These are phyloP conservation scores for Leishmania guyanensis DNA, from an alignment of 208 protist species.

Conservation along the genomic window DNA sequence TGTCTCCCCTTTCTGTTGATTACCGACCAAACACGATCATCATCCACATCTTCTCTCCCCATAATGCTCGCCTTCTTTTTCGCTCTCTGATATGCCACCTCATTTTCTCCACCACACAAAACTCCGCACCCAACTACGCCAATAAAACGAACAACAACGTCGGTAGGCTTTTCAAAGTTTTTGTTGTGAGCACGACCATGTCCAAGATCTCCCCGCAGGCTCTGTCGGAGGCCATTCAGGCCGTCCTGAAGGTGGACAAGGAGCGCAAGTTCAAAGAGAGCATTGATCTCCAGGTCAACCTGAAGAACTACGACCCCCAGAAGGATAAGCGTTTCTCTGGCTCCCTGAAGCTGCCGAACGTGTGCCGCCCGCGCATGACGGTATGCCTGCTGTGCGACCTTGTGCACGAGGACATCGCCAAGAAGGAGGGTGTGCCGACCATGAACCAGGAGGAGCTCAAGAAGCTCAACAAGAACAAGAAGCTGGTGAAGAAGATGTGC, in stretches of 20 bases:
- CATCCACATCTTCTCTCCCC: background rate
- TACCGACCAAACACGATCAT: background rate
- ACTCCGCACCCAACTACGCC: background rate
- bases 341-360: slow-evolving; percentile 94
- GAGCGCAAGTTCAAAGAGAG: slow-evolving; percentile 98
- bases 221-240: slow-evolving; percentile 86
- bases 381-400: slow-evolving; percentile 98
- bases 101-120: background rate
- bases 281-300: slow-evolving; percentile 99
- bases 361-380: slow-evolving; percentile 93
- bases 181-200: slow-evolving; percentile 44
- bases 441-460: slow-evolving; percentile 98
- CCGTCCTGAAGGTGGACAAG: slow-evolving; percentile 76
- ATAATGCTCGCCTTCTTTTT: background rate
- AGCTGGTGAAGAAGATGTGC: slow-evolving; percentile 99
- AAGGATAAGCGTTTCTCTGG: slow-evolving; percentile 99
- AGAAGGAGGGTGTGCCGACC: slow-evolving; percentile 90
- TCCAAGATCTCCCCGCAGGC: slow-evolving; percentile 87
- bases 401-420: slow-evolving; percentile 95
- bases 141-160: background rate
- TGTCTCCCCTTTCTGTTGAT: background rate
- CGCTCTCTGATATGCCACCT: background rate
- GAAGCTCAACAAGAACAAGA: slow-evolving; percentile 99
- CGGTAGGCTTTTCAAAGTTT: background rate
- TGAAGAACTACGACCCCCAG: slow-evolving; percentile 99